Percentiles rank a stretch among this genome's conserved stretches.
Evolutionary conservation across 495 filamentous ascomycete species (phyloP).

Genomic region (Aspergillus nidulans): DNA sequence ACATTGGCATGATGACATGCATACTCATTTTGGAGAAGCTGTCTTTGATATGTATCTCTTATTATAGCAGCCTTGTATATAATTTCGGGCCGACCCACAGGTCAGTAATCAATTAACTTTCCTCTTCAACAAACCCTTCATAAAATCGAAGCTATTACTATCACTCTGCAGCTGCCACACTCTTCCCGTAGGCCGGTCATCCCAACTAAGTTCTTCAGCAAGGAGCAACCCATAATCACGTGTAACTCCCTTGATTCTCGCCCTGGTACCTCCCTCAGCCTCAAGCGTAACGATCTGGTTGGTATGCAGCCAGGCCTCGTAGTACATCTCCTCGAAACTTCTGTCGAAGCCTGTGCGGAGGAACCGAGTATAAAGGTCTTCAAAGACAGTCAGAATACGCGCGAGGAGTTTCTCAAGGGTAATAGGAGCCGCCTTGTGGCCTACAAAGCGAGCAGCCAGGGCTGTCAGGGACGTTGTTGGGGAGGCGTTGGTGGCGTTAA

Average conservation of each 20-base stretch:
- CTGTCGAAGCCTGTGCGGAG: conserved; percentile 64
- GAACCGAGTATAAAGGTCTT: conserved; percentile 73
- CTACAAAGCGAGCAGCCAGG: conserved; percentile 47
- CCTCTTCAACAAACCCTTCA: conserved; percentile 78
- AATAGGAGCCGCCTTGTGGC: conserved; percentile 47
- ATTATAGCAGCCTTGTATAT: too few species aligned
- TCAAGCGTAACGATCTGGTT: conserved; percentile 88
- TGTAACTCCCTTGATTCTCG: conserved; percentile 85
- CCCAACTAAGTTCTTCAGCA: conserved; percentile 73
- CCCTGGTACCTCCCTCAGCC: conserved; percentile 69
- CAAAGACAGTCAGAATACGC: conserved; percentile 73
- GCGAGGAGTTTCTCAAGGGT: conserved; percentile 80
- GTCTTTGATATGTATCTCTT: too few species aligned
- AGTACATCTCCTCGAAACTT: conserved; percentile 73
- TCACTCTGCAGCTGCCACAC: conserved; percentile 88
- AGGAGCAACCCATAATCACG: conserved; percentile 79
- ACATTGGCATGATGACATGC: too few species aligned
- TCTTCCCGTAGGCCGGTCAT: conserved; percentile 69
- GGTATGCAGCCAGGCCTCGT: conserved; percentile 83
- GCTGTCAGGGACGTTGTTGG: conserved; percentile 85
- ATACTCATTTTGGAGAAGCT: too few species aligned
- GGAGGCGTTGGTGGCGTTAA: conserved; percentile 81
- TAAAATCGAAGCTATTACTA: conserved; percentile 98
- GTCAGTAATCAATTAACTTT: conserved; percentile 47
- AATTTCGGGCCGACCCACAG: too few species aligned